These are phyloP conservation scores for Leptosphaerulina australis DNA, from an alignment of 2,329 filamentous ascomycete species.

Conservation along the genomic window DNA sequence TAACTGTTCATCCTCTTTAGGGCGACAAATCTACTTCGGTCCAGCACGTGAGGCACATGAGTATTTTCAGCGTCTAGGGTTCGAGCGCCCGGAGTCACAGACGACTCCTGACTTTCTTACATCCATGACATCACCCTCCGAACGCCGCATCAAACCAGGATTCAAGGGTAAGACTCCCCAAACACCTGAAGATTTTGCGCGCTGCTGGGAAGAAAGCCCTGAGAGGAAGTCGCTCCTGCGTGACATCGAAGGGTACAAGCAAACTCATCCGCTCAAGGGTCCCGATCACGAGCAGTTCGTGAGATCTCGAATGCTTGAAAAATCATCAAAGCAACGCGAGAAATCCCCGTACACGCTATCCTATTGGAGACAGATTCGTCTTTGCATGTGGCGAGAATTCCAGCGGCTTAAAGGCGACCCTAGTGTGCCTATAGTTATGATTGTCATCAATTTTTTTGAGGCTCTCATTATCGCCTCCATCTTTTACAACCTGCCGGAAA, in stretches of 20 bases:
- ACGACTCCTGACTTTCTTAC: slow-evolving; percentile 60
- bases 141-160: slow-evolving; percentile 50
- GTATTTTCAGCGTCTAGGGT: slow-evolving; percentile 73
- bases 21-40: slow-evolving; percentile 74
- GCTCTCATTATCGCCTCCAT: slow-evolving; percentile 65
- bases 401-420: slow-evolving; percentile 33
- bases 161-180: slow-evolving; percentile 52
- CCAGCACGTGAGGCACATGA: slow-evolving; percentile 63
- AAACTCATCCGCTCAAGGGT: slow-evolving; percentile 52
- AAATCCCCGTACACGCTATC: slow-evolving; percentile 61
- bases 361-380: slow-evolving; percentile 56
- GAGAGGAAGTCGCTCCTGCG: slow-evolving; percentile 47
- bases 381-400: slow-evolving; percentile 34
- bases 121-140: slow-evolving; percentile 65
- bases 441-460: slow-evolving; percentile 73
- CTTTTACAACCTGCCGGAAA: slow-evolving; percentile 59
- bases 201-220: slow-evolving; percentile 55
- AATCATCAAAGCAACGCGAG: slow-evolving; percentile 56
- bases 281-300: slow-evolving; percentile 43
- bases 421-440: slow-evolving; percentile 65
- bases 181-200: slow-evolving; percentile 51
- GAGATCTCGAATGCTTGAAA: slow-evolving; percentile 52
- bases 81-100: slow-evolving; percentile 69
- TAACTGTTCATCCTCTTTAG: background rate
- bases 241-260: slow-evolving; percentile 55